These are phyloP conservation scores for Cajanus cajan DNA, from an alignment of 306 rosid species.

Conservation along the genomic window DNA sequence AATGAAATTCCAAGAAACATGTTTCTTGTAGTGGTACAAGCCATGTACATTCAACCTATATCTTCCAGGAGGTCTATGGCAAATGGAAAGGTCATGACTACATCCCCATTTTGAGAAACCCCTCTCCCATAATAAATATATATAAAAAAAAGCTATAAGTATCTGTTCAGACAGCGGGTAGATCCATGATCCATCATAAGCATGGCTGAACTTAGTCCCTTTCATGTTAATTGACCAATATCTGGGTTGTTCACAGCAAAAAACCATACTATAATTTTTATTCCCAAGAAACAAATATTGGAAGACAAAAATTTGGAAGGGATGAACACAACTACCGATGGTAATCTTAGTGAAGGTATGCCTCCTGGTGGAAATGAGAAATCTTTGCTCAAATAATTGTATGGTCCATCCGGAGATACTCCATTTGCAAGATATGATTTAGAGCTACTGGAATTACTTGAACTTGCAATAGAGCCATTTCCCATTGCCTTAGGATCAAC, in stretches of 20 bases:
- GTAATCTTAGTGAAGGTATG: constrained; percentile 70
- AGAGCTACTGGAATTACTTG: constrained; percentile 69
- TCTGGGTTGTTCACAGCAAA: background rate
- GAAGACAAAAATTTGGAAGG: constrained; percentile 5
- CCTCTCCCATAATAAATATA: background rate
- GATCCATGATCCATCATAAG: background rate
- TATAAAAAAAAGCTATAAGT: background rate
- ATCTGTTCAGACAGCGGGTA: background rate
- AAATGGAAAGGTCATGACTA: background rate
- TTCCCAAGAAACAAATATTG: background rate
- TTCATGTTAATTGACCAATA: constrained; percentile 22
- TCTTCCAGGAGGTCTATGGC: background rate
- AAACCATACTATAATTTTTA: background rate
- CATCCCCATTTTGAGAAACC: background rate
- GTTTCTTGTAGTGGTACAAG: background rate
- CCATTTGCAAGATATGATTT: constrained; percentile 79
- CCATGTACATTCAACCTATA: background rate
- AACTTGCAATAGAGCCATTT: constrained; percentile 82
- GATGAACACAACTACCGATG: constrained; percentile 72
- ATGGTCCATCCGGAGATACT: constrained; percentile 58
- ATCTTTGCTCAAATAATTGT: constrained; percentile 56
- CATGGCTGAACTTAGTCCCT: background rate
- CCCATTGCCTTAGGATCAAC: constrained; percentile 72
- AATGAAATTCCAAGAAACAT: constrained; percentile 14
- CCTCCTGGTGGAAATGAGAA: constrained; percentile 80